Evolutionary conservation across 2,329 filamentous ascomycete genomes (phyloP).

Genomic region (Polychaeton citri): DNA sequence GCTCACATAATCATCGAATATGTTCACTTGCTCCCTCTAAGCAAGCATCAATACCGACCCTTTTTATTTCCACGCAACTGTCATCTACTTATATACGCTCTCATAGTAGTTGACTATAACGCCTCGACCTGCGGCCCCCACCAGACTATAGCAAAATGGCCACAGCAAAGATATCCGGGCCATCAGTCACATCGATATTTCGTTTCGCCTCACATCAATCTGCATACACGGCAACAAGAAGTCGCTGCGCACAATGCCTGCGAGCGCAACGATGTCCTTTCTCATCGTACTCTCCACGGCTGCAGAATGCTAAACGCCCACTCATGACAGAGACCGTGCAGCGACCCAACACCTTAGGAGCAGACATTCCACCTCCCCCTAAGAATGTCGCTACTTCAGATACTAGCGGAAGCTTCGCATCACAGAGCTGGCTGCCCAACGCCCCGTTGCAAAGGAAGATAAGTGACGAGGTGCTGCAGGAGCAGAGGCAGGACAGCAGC

Average conservation of each 20-base stretch:
- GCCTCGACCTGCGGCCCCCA: too few relatives aligned
- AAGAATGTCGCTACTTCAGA: slow-evolving; percentile 46
- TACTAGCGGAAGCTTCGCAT: slow-evolving; percentile 45
- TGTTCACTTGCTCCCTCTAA: background rate
- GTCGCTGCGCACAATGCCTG: slow-evolving; percentile 30
- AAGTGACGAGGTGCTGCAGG: slow-evolving; percentile 54
- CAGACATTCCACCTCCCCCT: slow-evolving; percentile 43
- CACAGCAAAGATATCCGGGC: slow-evolving; percentile 13
- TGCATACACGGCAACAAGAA: slow-evolving; percentile 9
- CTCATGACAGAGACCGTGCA: slow-evolving; percentile 55
- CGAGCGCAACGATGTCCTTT: slow-evolving; percentile 27
- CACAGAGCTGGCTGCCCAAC: slow-evolving; percentile 34
- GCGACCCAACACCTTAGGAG: slow-evolving; percentile 45
- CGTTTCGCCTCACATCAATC: slow-evolving; percentile 22
- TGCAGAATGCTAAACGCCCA: slow-evolving; percentile 42
- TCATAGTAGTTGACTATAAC: too few relatives aligned
- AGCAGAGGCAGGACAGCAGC: background rate
- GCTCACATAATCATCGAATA: background rate
- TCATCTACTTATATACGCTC: too few relatives aligned
- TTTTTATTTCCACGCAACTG: too few relatives aligned
- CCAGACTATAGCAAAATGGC: too few relatives aligned
- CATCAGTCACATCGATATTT: slow-evolving; percentile 21
- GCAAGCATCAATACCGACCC: too few relatives aligned
- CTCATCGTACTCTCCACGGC: slow-evolving; percentile 25
- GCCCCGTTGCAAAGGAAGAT: slow-evolving; percentile 30